Evolutionary conservation across 2,329 filamentous ascomycete genomes (phyloP).

Genomic region (Alternaria arborescens): DNA sequence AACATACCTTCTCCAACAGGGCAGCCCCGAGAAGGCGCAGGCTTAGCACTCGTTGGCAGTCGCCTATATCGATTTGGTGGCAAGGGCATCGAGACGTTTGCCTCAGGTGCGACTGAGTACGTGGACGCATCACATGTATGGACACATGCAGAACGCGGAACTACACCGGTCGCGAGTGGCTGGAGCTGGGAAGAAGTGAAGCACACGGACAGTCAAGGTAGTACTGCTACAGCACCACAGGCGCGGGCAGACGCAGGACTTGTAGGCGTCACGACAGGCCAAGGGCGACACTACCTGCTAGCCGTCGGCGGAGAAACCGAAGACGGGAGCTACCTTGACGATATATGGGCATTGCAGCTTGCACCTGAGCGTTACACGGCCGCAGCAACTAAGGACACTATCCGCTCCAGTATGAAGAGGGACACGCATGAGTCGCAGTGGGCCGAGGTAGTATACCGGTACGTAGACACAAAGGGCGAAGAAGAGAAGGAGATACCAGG

Average conservation of each 20-base stretch:
- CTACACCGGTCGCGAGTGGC: constrained; percentile 43
- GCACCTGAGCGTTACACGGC: constrained; percentile 57
- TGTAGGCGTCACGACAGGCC: constrained; percentile 59
- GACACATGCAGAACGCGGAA: constrained; percentile 47
- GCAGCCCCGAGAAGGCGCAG: constrained; percentile 47
- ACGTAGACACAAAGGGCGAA: constrained; percentile 55
- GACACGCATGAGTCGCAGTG: constrained; percentile 60
- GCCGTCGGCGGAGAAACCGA: constrained; percentile 58
- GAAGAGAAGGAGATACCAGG: constrained; percentile 54
- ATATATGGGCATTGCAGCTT: constrained; percentile 64
- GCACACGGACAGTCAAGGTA: constrained; percentile 22
- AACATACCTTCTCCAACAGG: constrained; percentile 58
- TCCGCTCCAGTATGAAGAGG: constrained; percentile 55
- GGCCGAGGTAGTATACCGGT: constrained; percentile 60
- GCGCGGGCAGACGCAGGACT: constrained; percentile 56
- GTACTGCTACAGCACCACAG: constrained; percentile 43
- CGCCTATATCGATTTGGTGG: constrained; percentile 59
- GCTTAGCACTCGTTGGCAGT: constrained; percentile 56
- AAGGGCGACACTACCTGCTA: constrained; percentile 62
- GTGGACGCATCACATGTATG: constrained; percentile 48
- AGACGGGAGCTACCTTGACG: constrained; percentile 44
- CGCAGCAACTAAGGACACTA: constrained; percentile 61
- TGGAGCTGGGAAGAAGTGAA: constrained; percentile 46
- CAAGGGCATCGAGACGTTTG: constrained; percentile 35
- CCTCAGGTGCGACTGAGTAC: constrained; percentile 34